Conservation (phyloP, 2,329 filamentous ascomycete species). For the Trichoderma pleuroti region DNA sequence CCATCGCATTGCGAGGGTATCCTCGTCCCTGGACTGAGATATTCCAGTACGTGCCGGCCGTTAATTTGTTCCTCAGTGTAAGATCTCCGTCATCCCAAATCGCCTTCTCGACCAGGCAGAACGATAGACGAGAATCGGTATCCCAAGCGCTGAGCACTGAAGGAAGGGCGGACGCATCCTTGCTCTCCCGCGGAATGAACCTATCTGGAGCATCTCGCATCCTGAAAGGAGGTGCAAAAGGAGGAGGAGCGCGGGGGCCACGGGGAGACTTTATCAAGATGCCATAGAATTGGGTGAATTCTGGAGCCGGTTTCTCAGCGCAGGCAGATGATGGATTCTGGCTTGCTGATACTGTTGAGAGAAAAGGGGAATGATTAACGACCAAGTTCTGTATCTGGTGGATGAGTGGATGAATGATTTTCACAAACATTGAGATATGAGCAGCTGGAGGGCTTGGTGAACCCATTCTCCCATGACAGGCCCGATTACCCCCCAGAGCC, state of each 20-base stretch:
- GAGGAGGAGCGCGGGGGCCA: not conserved
- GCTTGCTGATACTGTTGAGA: not conserved
- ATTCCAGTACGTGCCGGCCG: not conserved
- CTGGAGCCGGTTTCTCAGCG: not conserved
- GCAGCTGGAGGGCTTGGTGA: not conserved
- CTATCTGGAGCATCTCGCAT: not conserved
- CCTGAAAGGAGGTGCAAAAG: not conserved
- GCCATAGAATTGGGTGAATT: conserved; percentile 10
- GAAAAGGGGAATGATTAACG: not conserved
- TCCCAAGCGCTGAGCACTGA: conserved; percentile 1
- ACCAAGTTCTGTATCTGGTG: not conserved
- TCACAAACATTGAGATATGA: not conserved
- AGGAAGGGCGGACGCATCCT: not conserved
- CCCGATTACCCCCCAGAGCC: not conserved
- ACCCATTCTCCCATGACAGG: not conserved
- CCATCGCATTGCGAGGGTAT: not conserved
- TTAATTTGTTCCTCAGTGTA: not conserved
- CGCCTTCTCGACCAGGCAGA: not conserved
- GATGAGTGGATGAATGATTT: not conserved
- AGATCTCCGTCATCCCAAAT: not conserved
- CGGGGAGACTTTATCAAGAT: not conserved
- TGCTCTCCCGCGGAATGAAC: not conserved
- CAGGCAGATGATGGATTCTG: not conserved
- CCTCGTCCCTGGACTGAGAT: not conserved
- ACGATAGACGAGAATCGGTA: not conserved